These are phyloP conservation scores for Bonia amplexicaulis DNA, from an alignment of 176 grass and related monocot species.

Conservation along the genomic window DNA sequence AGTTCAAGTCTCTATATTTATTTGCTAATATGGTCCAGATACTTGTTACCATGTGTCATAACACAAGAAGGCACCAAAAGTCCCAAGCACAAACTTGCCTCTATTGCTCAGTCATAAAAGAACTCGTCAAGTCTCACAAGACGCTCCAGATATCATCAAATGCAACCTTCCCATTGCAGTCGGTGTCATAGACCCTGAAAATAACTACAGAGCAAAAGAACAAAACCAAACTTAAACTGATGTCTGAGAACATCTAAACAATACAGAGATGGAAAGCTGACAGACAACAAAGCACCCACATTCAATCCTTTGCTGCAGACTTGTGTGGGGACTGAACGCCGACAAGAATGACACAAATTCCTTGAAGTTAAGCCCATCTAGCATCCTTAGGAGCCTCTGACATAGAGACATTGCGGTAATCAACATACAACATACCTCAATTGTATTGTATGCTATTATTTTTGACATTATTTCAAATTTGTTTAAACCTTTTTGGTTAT, in stretches of 20 bases:
- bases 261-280: neutral
- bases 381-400: conserved; percentile 83
- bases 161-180: conserved; percentile 1
- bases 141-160: too few species aligned
- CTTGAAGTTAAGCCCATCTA: conserved; percentile 94
- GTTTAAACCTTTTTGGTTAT: too few species aligned
- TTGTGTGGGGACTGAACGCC: conserved; percentile 63
- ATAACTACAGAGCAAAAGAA: conserved; percentile 58
- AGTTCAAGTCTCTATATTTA: neutral
- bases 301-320: conserved; percentile 73
- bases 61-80: neutral
- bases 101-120: conserved; percentile 88
- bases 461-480: too few species aligned
- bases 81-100: conserved; percentile 60
- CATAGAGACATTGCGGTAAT: neutral
- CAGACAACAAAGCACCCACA: conserved; percentile 28
- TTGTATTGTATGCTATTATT: neutral
- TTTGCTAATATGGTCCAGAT: neutral
- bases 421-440: neutral
- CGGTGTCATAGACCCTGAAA: conserved; percentile 83
- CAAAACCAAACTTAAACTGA: neutral
- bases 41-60: neutral
- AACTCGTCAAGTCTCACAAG: conserved; percentile 48
- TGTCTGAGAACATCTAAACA: neutral
- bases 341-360: conserved; percentile 92